These are phyloP conservation scores for Acanthamoeba lugdunensis DNA, from an alignment of 208 protist species.

Conservation along the genomic window DNA sequence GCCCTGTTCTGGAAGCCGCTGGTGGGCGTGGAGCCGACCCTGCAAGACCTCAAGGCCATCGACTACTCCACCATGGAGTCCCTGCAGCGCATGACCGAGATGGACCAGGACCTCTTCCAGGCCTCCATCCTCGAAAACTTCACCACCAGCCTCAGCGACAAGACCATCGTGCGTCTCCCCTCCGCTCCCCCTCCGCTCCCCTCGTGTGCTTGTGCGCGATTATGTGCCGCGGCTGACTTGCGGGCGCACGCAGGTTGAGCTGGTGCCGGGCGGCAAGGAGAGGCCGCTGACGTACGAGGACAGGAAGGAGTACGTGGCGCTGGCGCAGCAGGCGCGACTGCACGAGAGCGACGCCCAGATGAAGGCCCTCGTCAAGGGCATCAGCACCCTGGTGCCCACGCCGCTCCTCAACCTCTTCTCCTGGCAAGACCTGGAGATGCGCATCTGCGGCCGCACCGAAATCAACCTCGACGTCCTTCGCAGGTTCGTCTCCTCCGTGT, in stretches of 20 bases:
- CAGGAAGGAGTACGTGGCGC: slow-evolving; percentile 62
- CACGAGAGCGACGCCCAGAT: slow-evolving; percentile 30
- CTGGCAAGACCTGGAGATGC: slow-evolving; percentile 60
- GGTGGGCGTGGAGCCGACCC: slow-evolving; percentile 77
- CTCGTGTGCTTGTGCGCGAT: background rate
- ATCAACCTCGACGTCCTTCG: slow-evolving; percentile 56
- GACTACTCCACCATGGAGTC: slow-evolving; percentile 60
- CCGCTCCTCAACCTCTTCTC: slow-evolving; percentile 59
- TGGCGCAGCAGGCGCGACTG: slow-evolving; percentile 9
- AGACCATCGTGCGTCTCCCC: background rate
- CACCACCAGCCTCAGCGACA: slow-evolving; percentile 67
- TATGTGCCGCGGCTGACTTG: background rate
- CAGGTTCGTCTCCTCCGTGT: background rate
- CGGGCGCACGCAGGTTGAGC: background rate
- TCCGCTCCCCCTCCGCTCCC: background rate
- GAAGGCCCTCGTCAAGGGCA: slow-evolving; percentile 18
- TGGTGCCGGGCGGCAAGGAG: slow-evolving; percentile 14
- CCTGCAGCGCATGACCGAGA: slow-evolving; percentile 17
- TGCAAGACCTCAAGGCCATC: slow-evolving; percentile 47
- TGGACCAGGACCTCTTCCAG: slow-evolving; percentile 63
- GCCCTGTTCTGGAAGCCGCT: slow-evolving; percentile 93
- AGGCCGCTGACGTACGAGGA: slow-evolving; percentile 56
- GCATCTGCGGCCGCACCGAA: slow-evolving; percentile 62
- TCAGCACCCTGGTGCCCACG: slow-evolving; percentile 49
- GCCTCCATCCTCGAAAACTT: slow-evolving; percentile 64